Evolutionary conservation across 495 filamentous ascomycete species (phyloP), one percentile per base, ranked within the genome.

Genomic region (Penicillium daleae): DNA sequence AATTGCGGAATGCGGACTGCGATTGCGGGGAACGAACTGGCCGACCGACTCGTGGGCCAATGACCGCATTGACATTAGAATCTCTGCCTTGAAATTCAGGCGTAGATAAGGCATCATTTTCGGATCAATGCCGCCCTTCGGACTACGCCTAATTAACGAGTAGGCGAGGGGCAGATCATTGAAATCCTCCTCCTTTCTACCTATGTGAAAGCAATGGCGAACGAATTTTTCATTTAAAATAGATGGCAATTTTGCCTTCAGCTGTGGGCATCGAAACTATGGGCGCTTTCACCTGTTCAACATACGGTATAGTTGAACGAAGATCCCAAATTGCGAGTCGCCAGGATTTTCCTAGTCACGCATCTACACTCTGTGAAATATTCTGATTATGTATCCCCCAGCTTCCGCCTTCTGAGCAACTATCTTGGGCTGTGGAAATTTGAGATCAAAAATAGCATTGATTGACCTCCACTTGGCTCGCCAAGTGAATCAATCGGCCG

Each of bases 21-120:
- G 15, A 62, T 63, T 68, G 65, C 61, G 66, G 66, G 60, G 64
- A 58, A 59, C 12, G 33, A 55, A n/a, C 29, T 33, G 24, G 24
- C 37, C 33, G 24, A 32, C 37, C 37, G 24, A 21, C 1, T 32
- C 40, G 33, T 24, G 10, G 40, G 42, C 64, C 59, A 56, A 66
- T 66, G 59, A 61, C 59, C 53, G 55, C 22, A 52, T 58, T 35
- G 27, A 48, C 39, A 29, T 59, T 50, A 24, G 22, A n/a, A 13
- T 10, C 31, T 29, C 6, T 22, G 60, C 64, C 59, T 58, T 39
- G 13, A 6, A 3, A 12, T 49, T 57, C 35, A 39, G 62, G 62
- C 62, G 49, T 9, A 19, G 61, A n/a, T n/a, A n/a, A n/a, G n/a
- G n/a, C n/a, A n/a, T n/a, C n/a, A n/a, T n/a, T n/a, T n/a, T n/a